Percentiles rank a stretch among this genome's conserved stretches.
These are phyloP conservation scores for Astrothelium macrocarpum DNA, from an alignment of 495 filamentous ascomycete species.

Conservation along the genomic window DNA sequence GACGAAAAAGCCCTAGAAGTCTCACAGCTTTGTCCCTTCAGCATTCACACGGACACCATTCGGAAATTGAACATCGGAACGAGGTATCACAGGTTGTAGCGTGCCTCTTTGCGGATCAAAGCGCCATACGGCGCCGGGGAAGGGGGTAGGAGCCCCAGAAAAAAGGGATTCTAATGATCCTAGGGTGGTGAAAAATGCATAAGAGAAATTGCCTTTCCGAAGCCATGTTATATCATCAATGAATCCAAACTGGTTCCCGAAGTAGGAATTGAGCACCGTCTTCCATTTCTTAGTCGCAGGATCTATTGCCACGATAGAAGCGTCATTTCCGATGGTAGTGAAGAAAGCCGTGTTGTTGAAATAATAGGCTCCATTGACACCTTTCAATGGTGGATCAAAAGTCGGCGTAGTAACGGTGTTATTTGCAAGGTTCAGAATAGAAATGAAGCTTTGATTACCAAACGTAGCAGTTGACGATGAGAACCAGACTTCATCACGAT, in stretches of 20 bases:
- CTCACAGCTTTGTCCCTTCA: slow-evolving; percentile 6
- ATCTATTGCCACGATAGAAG: neutral
- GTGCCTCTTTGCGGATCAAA: neutral
- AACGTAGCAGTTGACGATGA: neutral
- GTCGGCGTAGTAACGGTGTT: neutral
- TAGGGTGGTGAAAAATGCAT: slow-evolving; percentile 1
- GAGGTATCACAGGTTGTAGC: neutral
- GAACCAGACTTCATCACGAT: slow-evolving; percentile 8
- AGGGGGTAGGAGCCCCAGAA: neutral
- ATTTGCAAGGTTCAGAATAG: neutral
- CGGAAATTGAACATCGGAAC: neutral
- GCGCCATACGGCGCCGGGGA: slow-evolving; percentile 6
- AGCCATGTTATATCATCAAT: neutral
- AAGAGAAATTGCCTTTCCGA: neutral
- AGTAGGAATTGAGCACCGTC: slow-evolving; percentile 3
- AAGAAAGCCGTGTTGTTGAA: slow-evolving; percentile 4
- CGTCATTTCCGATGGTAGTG: neutral
- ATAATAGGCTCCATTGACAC: slow-evolving; percentile 5
- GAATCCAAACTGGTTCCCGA: neutral
- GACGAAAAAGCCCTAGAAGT: neutral
- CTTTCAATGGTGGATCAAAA: neutral
- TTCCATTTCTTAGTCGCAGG: neutral
- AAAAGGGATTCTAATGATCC: neutral
- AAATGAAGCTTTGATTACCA: slow-evolving; percentile 2
- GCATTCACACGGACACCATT: slow-evolving; percentile 8